phyloP scores from a whole-genome alignment of 768 basidiomycete species.

The Boletus tomentosulus region DNA sequence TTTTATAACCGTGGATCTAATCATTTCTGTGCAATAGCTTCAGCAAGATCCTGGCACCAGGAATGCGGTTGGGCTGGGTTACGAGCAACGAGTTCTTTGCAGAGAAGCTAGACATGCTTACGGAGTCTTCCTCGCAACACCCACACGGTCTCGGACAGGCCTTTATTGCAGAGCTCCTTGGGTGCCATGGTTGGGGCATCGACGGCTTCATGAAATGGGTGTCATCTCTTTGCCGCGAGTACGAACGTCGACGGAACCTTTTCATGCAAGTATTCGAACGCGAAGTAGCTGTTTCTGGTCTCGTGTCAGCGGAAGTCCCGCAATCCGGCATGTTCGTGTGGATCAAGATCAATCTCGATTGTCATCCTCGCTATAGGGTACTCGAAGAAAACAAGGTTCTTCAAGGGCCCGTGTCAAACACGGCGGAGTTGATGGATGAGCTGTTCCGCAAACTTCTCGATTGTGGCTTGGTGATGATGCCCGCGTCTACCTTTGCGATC shows the following conservation, averaged over 20 bases:
- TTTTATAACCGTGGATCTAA: constrained; percentile 2
- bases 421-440: constrained; percentile 44
- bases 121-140: constrained; percentile 46
- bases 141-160: constrained; percentile 49
- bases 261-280: constrained; percentile 40
- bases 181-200: constrained; percentile 39
- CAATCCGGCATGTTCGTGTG: constrained; percentile 57
- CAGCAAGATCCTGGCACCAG: constrained; percentile 50
- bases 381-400: constrained; percentile 16
- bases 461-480: constrained; percentile 45
- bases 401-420: constrained; percentile 34
- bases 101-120: constrained; percentile 40
- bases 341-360: constrained; percentile 42
- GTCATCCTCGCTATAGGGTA: constrained; percentile 37
- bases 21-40: constrained; percentile 27
- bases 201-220: constrained; percentile 47
- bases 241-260: constrained; percentile 45
- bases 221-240: constrained; percentile 44
- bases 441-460: constrained; percentile 42
- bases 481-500: constrained; percentile 44
- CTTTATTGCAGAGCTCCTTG: constrained; percentile 42
- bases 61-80: constrained; percentile 52
- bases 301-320: constrained; percentile 32
- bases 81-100: constrained; percentile 40
- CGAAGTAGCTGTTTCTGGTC: constrained; percentile 31